Conservation (phyloP, 169 alveolate species). For the Eimeria maxima region DNA sequence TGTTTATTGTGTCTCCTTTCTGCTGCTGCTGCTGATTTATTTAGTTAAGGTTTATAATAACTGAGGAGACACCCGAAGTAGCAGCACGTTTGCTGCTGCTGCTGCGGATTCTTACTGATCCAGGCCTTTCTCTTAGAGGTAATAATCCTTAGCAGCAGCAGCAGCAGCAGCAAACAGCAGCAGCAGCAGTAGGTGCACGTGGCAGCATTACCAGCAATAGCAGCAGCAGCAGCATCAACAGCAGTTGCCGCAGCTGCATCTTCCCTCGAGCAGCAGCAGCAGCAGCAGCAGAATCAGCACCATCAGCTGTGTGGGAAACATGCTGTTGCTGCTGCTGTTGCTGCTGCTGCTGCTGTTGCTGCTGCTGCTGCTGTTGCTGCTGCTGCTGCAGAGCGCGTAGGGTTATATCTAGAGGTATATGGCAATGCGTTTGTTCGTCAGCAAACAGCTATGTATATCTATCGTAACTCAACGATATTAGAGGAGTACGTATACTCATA, state of each 20-base stretch:
- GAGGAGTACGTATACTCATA: background rate
- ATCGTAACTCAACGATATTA: background rate
- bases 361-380: too few species aligned
- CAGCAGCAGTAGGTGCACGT: too few species aligned
- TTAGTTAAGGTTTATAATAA: slow-evolving; percentile 19
- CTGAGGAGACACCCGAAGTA: slow-evolving; percentile 52
- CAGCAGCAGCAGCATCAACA: too few species aligned
- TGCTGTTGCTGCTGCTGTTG: too few species aligned
- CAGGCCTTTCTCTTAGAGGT: background rate
- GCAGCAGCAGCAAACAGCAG: too few species aligned
- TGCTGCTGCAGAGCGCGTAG: background rate
- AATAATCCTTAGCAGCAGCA: background rate
- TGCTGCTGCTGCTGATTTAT: background rate
- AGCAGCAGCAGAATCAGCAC: background rate
- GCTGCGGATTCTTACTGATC: slow-evolving; percentile 35
- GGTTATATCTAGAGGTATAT: slow-evolving; percentile 18
- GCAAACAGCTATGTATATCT: slow-evolving; percentile 36
- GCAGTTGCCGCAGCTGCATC: too few species aligned
- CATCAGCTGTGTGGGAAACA: background rate
- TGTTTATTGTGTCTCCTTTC: background rate
- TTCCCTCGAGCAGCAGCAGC: too few species aligned
- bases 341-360: too few species aligned
- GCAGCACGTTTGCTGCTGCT: slow-evolving; percentile 44
- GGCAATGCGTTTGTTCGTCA: slow-evolving; percentile 44
- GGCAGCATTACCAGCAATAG: background rate